phyloP scores from a whole-genome alignment of 345 rosid species.

The Nephelium lappaceum region DNA sequence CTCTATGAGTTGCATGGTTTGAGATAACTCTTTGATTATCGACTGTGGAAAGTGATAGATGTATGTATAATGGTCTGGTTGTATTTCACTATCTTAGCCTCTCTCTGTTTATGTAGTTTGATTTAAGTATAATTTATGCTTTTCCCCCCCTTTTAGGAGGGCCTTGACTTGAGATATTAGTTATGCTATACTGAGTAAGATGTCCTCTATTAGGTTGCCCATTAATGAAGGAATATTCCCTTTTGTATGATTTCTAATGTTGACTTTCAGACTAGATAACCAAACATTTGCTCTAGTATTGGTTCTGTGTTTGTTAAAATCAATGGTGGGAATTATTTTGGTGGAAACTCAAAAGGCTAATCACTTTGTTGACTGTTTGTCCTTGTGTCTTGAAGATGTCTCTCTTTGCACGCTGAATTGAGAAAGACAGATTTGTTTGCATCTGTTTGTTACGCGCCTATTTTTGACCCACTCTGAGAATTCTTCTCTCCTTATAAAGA shows the following conservation, averaged over 20 bases:
- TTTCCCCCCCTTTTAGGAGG: neutral
- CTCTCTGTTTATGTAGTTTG: neutral
- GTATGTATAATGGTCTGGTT: neutral
- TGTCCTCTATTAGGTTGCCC: neutral
- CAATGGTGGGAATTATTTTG: constrained; percentile 5
- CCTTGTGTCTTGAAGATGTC: constrained; percentile 9
- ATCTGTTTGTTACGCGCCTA: constrained; percentile 15
- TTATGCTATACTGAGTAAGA: neutral
- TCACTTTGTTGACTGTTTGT: constrained; percentile 2
- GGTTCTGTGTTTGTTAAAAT: neutral
- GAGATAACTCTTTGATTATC: neutral
- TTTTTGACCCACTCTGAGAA: constrained; percentile 21
- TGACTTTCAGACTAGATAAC: neutral
- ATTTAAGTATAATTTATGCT: neutral
- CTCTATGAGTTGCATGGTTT: neutral
- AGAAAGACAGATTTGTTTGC: constrained; percentile 21
- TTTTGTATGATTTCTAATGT: neutral
- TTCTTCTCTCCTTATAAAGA: neutral
- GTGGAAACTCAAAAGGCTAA: constrained; percentile 6
- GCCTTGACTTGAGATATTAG: neutral
- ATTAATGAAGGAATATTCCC: neutral
- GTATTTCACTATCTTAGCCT: neutral
- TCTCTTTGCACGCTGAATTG: constrained; percentile 22
- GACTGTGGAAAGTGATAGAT: neutral
- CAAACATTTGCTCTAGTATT: neutral